These are phyloP conservation scores for Persicaria maculosa DNA, from an alignment of 148 eudicot genomes.

Conservation along the genomic window DNA sequence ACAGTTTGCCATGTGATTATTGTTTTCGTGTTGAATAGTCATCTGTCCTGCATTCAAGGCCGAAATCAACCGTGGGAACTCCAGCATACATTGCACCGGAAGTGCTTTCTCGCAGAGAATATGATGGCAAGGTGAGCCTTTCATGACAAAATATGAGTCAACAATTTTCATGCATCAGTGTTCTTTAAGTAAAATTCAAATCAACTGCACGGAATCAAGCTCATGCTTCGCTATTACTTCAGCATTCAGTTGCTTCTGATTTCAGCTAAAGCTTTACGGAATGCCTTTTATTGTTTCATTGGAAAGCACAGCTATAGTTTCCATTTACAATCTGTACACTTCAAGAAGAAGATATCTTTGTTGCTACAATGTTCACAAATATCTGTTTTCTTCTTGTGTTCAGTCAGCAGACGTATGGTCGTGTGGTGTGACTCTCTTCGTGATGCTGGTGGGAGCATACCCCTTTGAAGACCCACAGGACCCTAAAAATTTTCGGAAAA, in stretches of 20 bases:
- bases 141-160: background rate
- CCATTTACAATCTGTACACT: background rate
- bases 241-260: constrained; percentile 2
- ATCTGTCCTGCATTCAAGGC: constrained; percentile 14
- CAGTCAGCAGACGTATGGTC: constrained; percentile 98
- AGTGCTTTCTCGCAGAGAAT: constrained; percentile 13
- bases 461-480: constrained; percentile 84
- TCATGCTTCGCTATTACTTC: background rate
- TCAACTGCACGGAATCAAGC: background rate
- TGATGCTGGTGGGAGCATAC: constrained; percentile 85
- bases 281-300: background rate
- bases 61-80: constrained; percentile 14
- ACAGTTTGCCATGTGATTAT: background rate
- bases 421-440: constrained; percentile 84
- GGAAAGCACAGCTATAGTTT: background rate
- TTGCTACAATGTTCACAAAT: no score
- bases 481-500: constrained; percentile 61
- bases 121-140: constrained; percentile 13
- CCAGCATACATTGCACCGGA: constrained; percentile 14
- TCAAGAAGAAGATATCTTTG: background rate
- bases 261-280: background rate
- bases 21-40: constrained; percentile 5
- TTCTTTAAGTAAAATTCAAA: background rate
- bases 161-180: background rate
- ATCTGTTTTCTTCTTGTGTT: background rate